These are phyloP conservation scores for Kwoniella mangroviensis DNA, from an alignment of 768 basidiomycete species.

Conservation along the genomic window DNA sequence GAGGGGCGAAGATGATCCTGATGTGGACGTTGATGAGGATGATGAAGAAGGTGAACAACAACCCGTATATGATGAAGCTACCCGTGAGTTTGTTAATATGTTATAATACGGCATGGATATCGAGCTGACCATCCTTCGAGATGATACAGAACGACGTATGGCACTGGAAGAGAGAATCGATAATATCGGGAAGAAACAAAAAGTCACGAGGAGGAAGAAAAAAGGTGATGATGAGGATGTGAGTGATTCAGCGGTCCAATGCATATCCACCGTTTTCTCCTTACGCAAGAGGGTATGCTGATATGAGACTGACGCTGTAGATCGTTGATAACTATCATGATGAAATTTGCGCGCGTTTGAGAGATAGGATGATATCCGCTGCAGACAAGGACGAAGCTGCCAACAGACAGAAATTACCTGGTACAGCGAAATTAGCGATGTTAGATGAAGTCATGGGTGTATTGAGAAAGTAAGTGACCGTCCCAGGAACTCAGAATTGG, in stretches of 20 bases:
- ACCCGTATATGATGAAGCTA: constrained; percentile 72
- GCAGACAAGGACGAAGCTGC: constrained; percentile 81
- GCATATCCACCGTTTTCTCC: neutral
- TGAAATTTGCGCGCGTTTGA: constrained; percentile 85
- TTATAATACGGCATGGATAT: neutral
- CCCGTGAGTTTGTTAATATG: constrained; percentile 35
- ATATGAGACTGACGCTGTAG: constrained; percentile 37
- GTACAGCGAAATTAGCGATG: constrained; percentile 78
- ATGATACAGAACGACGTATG: constrained; percentile 69
- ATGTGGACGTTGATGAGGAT: constrained; percentile 63
- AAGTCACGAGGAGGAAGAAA: constrained; percentile 69
- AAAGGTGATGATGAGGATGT: constrained; percentile 71
- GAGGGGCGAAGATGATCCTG: constrained; percentile 56
- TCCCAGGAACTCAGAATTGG: too few species aligned
- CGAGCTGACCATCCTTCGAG: constrained; percentile 1
- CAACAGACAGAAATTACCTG: constrained; percentile 79
- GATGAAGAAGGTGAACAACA: constrained; percentile 64
- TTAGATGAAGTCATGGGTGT: constrained; percentile 90
- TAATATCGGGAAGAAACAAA: constrained; percentile 80
- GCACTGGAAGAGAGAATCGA: constrained; percentile 83
- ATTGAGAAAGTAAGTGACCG: constrained; percentile 76
- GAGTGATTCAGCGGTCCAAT: constrained; percentile 27
- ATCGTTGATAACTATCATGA: constrained; percentile 81
- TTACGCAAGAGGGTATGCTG: neutral
- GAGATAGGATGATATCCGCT: constrained; percentile 83